phyloP scores from a whole-genome alignment of 2,329 filamentous ascomycete genomes.

The Hortaea werneckii region DNA sequence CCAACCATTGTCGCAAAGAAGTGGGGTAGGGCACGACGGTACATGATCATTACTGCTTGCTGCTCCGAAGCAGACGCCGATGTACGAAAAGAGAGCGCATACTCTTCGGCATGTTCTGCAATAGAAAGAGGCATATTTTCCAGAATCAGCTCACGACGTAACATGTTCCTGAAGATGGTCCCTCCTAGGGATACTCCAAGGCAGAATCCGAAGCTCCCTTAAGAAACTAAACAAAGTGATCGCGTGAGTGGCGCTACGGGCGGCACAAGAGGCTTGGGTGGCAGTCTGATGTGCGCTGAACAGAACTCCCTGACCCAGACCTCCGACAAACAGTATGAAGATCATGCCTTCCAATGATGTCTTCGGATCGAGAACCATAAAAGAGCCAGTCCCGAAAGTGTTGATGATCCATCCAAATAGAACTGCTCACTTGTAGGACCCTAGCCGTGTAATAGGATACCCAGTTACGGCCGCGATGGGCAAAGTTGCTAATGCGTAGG shows the following conservation, averaged over 20 bases:
- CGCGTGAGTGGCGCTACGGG: conserved; percentile 27
- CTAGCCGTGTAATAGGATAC: conserved; percentile 22
- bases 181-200: conserved; percentile 38
- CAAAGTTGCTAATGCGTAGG: conserved; percentile 22
- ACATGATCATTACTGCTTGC: conserved; percentile 6
- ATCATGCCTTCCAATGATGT: conserved; percentile 33
- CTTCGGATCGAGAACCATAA: conserved; percentile 29
- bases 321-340: conserved; percentile 32
- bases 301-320: conserved; percentile 34
- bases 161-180: conserved; percentile 31
- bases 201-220: conserved; percentile 38
- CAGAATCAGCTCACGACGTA: conserved; percentile 7
- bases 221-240: conserved; percentile 38
- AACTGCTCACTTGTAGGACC: conserved; percentile 18
- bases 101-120: conserved; percentile 14
- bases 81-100: conserved; percentile 8
- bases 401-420: conserved; percentile 24
- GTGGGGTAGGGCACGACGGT: conserved; percentile 13
- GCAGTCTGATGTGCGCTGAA: conserved; percentile 35
- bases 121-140: conserved; percentile 7
- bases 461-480: conserved; percentile 18
- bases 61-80: conserved; percentile 9
- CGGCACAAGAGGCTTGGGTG: conserved; percentile 27
- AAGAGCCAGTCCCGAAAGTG: conserved; percentile 34
- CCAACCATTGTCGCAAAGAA: conserved; percentile 16